Conservation (phyloP, 371 early-diverging fungal genomes). For the Entomophthora muscae region DNA sequence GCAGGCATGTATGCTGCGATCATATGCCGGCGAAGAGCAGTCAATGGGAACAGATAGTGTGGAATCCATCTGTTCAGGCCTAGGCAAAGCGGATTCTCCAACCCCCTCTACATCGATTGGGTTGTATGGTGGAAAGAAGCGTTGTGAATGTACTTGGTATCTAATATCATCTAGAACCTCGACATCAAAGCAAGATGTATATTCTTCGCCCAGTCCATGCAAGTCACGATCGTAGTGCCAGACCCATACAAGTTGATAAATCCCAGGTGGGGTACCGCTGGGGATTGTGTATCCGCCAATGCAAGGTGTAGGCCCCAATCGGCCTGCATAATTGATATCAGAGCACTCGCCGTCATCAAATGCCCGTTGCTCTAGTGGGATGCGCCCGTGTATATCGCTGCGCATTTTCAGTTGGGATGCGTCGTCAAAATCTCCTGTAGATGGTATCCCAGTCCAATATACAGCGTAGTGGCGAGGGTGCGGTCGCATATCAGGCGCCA, state of each 20-base stretch:
- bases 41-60: too few relatives aligned
- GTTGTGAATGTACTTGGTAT: background rate
- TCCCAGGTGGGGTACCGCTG: constrained; percentile 12
- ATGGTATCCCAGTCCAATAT: background rate
- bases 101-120: background rate
- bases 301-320: constrained; percentile 11
- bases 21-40: background rate
- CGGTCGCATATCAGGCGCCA: constrained; percentile 1
- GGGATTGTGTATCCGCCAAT: constrained; percentile 15
- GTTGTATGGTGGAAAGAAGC: background rate
- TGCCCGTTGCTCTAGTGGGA: background rate
- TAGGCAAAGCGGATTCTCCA: background rate
- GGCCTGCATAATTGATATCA: background rate
- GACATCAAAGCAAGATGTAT: constrained; percentile 19
- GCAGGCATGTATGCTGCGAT: background rate
- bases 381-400: background rate
- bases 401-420: background rate
- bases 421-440: background rate
- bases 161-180: constrained; percentile 4
- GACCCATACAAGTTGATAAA: constrained; percentile 17
- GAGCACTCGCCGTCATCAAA: constrained; percentile 6
- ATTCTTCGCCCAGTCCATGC: constrained; percentile 17
- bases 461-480: background rate
- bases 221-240: constrained; percentile 16
- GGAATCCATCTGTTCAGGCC: background rate